Evolutionary conservation across 208 protist genomes (phyloP), one percentile per base, ranked within the genome.

Genomic region (Phytomonas francai): DNA sequence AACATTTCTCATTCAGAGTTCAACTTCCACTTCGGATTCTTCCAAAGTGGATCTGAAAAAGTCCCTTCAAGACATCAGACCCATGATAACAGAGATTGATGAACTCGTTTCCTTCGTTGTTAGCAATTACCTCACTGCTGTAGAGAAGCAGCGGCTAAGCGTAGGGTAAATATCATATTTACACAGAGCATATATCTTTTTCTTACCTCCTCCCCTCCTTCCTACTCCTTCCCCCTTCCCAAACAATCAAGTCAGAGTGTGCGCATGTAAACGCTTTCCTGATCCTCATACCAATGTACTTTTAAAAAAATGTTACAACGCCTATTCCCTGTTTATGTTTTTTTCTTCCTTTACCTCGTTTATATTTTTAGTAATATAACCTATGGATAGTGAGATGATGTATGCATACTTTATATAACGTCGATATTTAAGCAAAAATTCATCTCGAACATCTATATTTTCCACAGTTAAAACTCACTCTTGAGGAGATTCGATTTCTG

Each of bases 101-200:
- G 72, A 78, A 42, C 63, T 94, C 30, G 71, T 77, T n/a, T 66
- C 65, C 5, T 67, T 65, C 19, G 76, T 94, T 60, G 70, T 91
- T 31, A 59, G 59, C 8, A 66, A 72, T 31, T 87, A 81, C 70
- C 67, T 91, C 30, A 91, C 88, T 1, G 54, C 54, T 0, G 63
- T 80, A 4, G 88, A 94, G 60, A 89, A 88, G 68, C 83, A 88
- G 62, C 85, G 85, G 2, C 67, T 90, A 14, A 81, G 76, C 34
- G 58, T 94, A 9, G 36, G 39, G 39, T 45, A 45, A 11, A 45
- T 45, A 45, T 45, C 39, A 11, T 14, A 45, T 45, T 45, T 45
- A 45, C 8, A 45, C 2, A 14, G 39, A 3, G 39, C 39, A 2
- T 22, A 45, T 45, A 45, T 45, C 19, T 45, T 45, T 16, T 45